Evolutionary conservation across 169 alveolate species (phyloP), one percentile per base, ranked within the genome.

Genomic region (Plasmodium sp.): DNA sequence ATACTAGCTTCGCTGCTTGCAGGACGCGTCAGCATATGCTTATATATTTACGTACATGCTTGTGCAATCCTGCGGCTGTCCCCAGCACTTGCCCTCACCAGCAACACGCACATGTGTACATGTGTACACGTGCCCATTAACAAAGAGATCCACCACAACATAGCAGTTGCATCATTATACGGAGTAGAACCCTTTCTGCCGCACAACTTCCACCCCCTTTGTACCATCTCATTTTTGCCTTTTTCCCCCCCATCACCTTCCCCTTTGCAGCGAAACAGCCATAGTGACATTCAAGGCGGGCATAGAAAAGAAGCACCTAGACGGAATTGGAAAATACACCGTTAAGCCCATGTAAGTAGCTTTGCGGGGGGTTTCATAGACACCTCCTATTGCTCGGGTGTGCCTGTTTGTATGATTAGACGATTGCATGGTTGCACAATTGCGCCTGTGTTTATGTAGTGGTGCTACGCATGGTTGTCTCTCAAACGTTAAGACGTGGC

Each of bases 291-390:
- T 88, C 82, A 77, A 79, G 45, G 74, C 5, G 6, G 84, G 83
- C 16, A 41, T 88, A 58, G 94, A 88, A 58, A 88, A 88, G 34
- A 58, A 88, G 18, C 94, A 88, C 72, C 72, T 88, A 43, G 90
- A 79, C 22, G 73, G 82, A 12, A 36, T 88, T 22, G 94, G 94
- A 45, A 79, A 34, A 9, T 88, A 88, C 34, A 79, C 39, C 22
- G 34, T 88, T 22, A 62, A 58, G 72, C 94, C 94, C 41, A 58
- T 88, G 94, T 88, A 88, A 88, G 74, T 58, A 79, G 48, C n/a
- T 74, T 2, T 74, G 18, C n/a, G 33, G 41, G 33, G 27, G 2
- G 12, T 33, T 33, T 33, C 3, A 74, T 7, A 33, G 34, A 74
- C 27, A 74, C 51, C 34, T 33, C 34, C 43, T 33, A 12, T 74